Evolutionary conservation across 805 yeast genomes (phyloP).

Genomic region (Clavispora carvajalis): DNA sequence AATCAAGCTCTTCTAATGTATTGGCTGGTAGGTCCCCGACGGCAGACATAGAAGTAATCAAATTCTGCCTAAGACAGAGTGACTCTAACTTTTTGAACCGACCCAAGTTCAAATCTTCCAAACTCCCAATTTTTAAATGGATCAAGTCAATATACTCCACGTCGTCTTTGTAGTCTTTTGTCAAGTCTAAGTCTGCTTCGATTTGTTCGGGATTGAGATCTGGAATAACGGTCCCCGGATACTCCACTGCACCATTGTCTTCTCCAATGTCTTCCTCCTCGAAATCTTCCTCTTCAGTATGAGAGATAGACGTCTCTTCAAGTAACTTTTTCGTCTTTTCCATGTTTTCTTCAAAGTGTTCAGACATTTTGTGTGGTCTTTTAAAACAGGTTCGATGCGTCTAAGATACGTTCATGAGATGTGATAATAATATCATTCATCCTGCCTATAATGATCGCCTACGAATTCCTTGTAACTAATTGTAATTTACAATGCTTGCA

Average conservation of each 20-base stretch:
- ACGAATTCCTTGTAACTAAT: no score
- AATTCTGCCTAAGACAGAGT: slow-evolving; percentile 77
- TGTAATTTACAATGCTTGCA: no score
- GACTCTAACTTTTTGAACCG: slow-evolving; percentile 54
- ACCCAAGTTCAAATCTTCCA: slow-evolving; percentile 55
- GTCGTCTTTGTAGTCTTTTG: slow-evolving; percentile 53
- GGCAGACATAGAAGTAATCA: slow-evolving; percentile 60
- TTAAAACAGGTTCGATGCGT: no score
- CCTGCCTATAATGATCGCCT: no score
- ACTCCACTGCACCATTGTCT: slow-evolving; percentile 36
- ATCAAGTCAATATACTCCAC: slow-evolving; percentile 57
- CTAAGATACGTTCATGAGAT: no score
- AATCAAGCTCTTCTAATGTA: slow-evolving; percentile 69
- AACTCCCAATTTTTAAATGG: slow-evolving; percentile 61
- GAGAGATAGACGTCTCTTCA: slow-evolving; percentile 8
- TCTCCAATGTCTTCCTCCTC: slow-evolving; percentile 18
- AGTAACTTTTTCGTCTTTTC: background rate
- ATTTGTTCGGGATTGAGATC: slow-evolving; percentile 49
- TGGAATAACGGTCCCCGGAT: slow-evolving; percentile 39
- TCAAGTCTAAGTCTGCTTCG: slow-evolving; percentile 65
- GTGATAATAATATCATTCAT: no score
- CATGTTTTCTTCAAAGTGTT: background rate
- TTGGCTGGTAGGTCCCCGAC: slow-evolving; percentile 56
- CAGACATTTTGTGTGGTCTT: background rate
- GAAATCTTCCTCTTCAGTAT: slow-evolving; percentile 19